These are phyloP conservation scores for Talaromyces atroroseus DNA, from an alignment of 2,329 filamentous ascomycete species.

Conservation along the genomic window DNA sequence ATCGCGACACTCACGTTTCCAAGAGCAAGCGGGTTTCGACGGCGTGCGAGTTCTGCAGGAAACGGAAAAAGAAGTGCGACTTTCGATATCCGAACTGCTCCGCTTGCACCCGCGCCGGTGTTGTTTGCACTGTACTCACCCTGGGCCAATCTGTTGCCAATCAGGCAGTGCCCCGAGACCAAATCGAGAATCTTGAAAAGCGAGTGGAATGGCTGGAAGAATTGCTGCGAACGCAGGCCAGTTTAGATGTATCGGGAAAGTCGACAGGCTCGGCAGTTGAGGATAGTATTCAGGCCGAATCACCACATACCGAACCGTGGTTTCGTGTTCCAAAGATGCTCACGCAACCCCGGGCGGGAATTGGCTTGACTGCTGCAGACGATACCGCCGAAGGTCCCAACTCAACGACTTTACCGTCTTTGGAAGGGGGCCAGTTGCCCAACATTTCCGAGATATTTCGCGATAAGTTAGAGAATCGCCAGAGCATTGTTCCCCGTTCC, in stretches of 20 bases:
- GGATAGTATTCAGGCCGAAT: slow-evolving; percentile 17
- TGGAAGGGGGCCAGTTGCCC: slow-evolving; percentile 28
- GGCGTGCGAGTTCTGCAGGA: slow-evolving; percentile 37
- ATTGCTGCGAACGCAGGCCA: slow-evolving; percentile 30
- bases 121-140: slow-evolving; percentile 35
- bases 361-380: slow-evolving; percentile 18
- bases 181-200: slow-evolving; percentile 36
- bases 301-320: slow-evolving; percentile 30
- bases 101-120: slow-evolving; percentile 35
- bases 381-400: slow-evolving; percentile 8
- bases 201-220: slow-evolving; percentile 36
- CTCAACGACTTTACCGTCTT: slow-evolving; percentile 14
- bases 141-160: slow-evolving; percentile 34
- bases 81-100: slow-evolving; percentile 38
- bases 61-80: slow-evolving; percentile 39
- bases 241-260: slow-evolving; percentile 28
- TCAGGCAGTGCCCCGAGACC: slow-evolving; percentile 34
- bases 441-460: slow-evolving; percentile 38
- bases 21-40: slow-evolving; percentile 33
- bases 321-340: slow-evolving; percentile 35
- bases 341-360: slow-evolving; percentile 22
- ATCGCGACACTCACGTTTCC: slow-evolving; percentile 16
- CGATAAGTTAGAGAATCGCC: slow-evolving; percentile 34
- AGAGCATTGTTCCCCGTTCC: slow-evolving; percentile 30
- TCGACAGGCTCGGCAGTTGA: slow-evolving; percentile 28